phyloP scores from a whole-genome alignment of 441 rosid species.

The Croton laevigatus region DNA sequence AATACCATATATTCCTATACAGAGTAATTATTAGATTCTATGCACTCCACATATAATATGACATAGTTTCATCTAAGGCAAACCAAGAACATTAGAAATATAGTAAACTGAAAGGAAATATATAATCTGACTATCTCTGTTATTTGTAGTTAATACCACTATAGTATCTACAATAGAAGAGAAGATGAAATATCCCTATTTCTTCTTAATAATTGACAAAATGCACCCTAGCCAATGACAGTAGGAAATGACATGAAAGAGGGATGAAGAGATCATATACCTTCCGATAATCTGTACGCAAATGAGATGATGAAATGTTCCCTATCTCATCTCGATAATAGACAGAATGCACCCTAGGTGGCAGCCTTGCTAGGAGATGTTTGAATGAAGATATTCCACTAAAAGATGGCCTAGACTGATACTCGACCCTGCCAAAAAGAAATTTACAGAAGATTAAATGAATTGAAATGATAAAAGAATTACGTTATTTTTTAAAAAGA shows the following conservation, averaged over 20 bases:
- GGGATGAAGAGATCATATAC: slow-evolving; percentile 27
- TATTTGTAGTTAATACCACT: slow-evolving; percentile 53
- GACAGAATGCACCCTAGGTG: slow-evolving; percentile 95
- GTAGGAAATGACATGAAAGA: background rate
- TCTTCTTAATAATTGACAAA: slow-evolving; percentile 82
- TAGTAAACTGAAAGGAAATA: background rate
- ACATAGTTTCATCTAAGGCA: background rate
- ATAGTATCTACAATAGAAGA: slow-evolving; percentile 49
- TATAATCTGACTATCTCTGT: slow-evolving; percentile 42
- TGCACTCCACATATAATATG: slow-evolving; percentile 6
- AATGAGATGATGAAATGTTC: slow-evolving; percentile 90
- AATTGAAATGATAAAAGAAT: background rate
- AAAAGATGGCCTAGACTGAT: slow-evolving; percentile 62
- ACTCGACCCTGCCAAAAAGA: slow-evolving; percentile 85
- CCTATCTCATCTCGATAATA: slow-evolving; percentile 98
- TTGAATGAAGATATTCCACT: slow-evolving; percentile 80
- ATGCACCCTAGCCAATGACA: slow-evolving; percentile 52
- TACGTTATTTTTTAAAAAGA: background rate
- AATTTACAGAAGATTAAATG: slow-evolving; percentile 17
- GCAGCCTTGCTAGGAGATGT: slow-evolving; percentile 72
- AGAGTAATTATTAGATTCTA: background rate
- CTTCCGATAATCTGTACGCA: slow-evolving; percentile 71
- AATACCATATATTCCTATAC: slow-evolving; percentile 6
- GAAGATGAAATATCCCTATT: slow-evolving; percentile 89
- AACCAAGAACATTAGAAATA: background rate